Percentiles rank a stretch among this genome's conserved stretches.
Evolutionary conservation across 371 early-diverging fungal genomes (phyloP).

Genomic region (Smittium mucronatum): DNA sequence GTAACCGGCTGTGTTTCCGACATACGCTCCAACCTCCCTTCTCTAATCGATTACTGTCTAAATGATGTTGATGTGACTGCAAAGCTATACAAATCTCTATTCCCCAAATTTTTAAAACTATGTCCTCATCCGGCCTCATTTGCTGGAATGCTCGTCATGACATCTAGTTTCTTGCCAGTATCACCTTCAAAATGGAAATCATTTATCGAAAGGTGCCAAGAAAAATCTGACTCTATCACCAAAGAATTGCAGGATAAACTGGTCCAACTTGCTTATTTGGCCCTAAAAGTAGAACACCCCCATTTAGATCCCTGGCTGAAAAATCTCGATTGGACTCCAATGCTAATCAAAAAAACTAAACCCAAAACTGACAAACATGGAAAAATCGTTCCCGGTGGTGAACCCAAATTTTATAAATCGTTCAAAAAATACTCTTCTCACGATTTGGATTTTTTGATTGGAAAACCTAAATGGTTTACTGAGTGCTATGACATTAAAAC

Average conservation of each 20-base stretch:
- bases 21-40: slow-evolving; percentile 42
- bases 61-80: slow-evolving; percentile 75
- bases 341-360: slow-evolving; percentile 33
- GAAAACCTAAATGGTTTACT: slow-evolving; percentile 78
- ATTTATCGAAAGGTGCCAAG: slow-evolving; percentile 42
- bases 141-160: slow-evolving; percentile 83
- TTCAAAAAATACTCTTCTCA: slow-evolving; percentile 12
- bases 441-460: slow-evolving; percentile 34
- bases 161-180: slow-evolving; percentile 69
- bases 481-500: slow-evolving; percentile 52
- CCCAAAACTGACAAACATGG: slow-evolving; percentile 28
- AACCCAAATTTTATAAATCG: slow-evolving; percentile 25
- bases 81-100: slow-evolving; percentile 49
- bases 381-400: slow-evolving; percentile 29
- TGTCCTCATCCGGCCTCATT: slow-evolving; percentile 92
- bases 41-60: slow-evolving; percentile 74
- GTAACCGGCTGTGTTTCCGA: slow-evolving; percentile 42
- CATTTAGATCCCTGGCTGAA: slow-evolving; percentile 70
- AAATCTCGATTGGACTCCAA: slow-evolving; percentile 69
- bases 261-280: slow-evolving; percentile 49
- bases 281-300: slow-evolving; percentile 35
- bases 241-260: slow-evolving; percentile 46
- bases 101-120: slow-evolving; percentile 55
- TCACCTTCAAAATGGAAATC: slow-evolving; percentile 58
- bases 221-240: slow-evolving; percentile 40